Conservation (phyloP, 2,329 filamentous ascomycete genomes). For the Didymella lethalis region DNA sequence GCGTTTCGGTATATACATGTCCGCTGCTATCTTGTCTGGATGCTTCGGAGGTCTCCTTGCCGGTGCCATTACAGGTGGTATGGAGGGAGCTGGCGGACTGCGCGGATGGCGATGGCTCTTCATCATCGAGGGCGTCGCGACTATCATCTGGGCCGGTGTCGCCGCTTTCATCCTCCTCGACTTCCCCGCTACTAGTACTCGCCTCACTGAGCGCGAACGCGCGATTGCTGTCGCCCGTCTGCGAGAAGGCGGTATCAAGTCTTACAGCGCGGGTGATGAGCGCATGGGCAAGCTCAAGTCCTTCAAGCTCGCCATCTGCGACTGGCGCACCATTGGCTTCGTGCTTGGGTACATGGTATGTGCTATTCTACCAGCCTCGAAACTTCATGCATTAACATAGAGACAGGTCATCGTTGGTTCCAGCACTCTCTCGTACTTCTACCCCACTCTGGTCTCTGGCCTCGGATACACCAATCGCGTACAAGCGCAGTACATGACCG, state of each 20-base stretch:
- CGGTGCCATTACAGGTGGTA: slow-evolving; percentile 57
- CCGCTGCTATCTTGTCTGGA: slow-evolving; percentile 64
- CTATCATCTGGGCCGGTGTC: slow-evolving; percentile 55
- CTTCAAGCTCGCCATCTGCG: slow-evolving; percentile 51
- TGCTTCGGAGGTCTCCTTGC: slow-evolving; percentile 62
- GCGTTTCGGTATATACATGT: slow-evolving; percentile 65
- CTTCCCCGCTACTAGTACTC: slow-evolving; percentile 58
- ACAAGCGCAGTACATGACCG: slow-evolving; percentile 60
- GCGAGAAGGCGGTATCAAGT: slow-evolving; percentile 53
- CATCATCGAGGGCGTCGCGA: slow-evolving; percentile 42
- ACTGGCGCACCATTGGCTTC: slow-evolving; percentile 60
- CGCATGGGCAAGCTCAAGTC: slow-evolving; percentile 51
- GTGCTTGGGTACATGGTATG: slow-evolving; percentile 60
- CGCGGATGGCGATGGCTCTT: slow-evolving; percentile 58
- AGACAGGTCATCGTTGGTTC: slow-evolving; percentile 56
- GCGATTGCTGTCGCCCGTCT: slow-evolving; percentile 56
- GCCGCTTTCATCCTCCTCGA: slow-evolving; percentile 59
- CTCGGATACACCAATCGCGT: slow-evolving; percentile 58
- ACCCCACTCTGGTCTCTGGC: slow-evolving; percentile 61
- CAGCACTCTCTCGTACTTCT: slow-evolving; percentile 63
- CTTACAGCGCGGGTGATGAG: slow-evolving; percentile 40
- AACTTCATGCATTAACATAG: slow-evolving; percentile 12
- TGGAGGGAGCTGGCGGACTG: slow-evolving; percentile 57
- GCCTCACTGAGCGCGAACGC: slow-evolving; percentile 54
- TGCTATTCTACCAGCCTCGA: background rate